Base-by-base conservation (phyloP, 805 yeast genomes). In the Yamadazyma philogaea region DNA sequence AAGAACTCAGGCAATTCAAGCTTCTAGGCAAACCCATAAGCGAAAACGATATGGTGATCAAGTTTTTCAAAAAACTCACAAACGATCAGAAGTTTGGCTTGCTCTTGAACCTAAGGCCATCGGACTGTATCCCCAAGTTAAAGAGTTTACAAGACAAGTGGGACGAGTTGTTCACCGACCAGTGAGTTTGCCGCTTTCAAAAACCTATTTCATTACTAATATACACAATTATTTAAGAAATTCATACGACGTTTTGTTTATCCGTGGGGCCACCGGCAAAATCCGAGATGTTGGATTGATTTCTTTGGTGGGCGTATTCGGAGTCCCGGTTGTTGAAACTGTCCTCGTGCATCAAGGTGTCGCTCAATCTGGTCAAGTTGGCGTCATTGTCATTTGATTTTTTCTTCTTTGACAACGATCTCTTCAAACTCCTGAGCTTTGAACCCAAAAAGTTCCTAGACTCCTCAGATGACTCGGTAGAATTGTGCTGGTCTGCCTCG, bases 391-490 rank as follows among this genome's bases (percentile, higher is more conserved):
- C 41, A 8, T 34, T 42, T 15, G 47, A 55, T 37, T 48, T 61
- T 15, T 52, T 46, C 38, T 48, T 60, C 16, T 49, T 44, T 1
- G 76, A 68, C 39, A 72, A 64, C 8, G 74, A 71, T 39, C 75
- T 64, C 1, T 74, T 64, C 32, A 78, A 33, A 33, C 46, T 44
- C 32, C 38, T 49, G 37, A 75, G 53, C 55, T 63, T 74, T 3
- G 74, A 59, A 7, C 78, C 75, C 24, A 73, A 64, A 24, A 36
- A 34, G 17, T 30, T 31, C 6, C 32, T 37, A 6, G 49, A 17
- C 22, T 40, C 42, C 5, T 48, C 54, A 10, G 38, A 31, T 8
- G 41, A 44, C 18, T 43, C 38, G 14, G 37, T 22, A 15, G 40
- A 43, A 22, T 38, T 30, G 16, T 44, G 40, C 6, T 39, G 47